These are phyloP conservation scores for Discostella pseudostelligera DNA, from an alignment of 108 stramenopile genomes.

Conservation along the genomic window DNA sequence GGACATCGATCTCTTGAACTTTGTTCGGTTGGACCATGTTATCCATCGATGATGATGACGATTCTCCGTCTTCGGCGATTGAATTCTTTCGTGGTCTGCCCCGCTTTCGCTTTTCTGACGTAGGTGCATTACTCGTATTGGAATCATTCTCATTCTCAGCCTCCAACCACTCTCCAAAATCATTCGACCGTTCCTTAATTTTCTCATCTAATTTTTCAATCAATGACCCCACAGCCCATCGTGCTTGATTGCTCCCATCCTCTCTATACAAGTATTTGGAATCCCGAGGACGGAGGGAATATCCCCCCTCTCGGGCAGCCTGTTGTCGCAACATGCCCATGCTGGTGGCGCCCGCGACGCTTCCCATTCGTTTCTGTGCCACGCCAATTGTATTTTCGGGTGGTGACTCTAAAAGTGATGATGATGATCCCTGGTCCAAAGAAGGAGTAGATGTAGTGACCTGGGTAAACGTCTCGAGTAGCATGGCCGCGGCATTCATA, in stretches of 20 bases:
- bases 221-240: conserved; percentile 32
- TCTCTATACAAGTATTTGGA: conserved; percentile 23
- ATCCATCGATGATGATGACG: not conserved
- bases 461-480: conserved; percentile 33
- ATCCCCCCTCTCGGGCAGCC: conserved; percentile 29
- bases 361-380: conserved; percentile 32
- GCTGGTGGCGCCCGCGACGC: conserved; percentile 35
- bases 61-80: not conserved
- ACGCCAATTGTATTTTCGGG: not conserved
- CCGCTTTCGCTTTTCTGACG: conserved; percentile 10
- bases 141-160: not conserved
- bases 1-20: not conserved
- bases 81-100: conserved; percentile 26
- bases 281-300: conserved; percentile 26
- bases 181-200: conserved; percentile 23
- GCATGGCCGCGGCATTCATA: conserved; percentile 43
- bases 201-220: conserved; percentile 37
- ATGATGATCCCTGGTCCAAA: not conserved
- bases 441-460: not conserved
- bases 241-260: conserved; percentile 5
- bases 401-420: not conserved
- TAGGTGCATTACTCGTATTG: not conserved
- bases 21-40: not conserved
- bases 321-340: conserved; percentile 26
- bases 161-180: conserved; percentile 8